Base-by-base conservation (phyloP, 1,284 basidiomycete genomes). In the Cutaneotrichosporon sp. region DNA sequence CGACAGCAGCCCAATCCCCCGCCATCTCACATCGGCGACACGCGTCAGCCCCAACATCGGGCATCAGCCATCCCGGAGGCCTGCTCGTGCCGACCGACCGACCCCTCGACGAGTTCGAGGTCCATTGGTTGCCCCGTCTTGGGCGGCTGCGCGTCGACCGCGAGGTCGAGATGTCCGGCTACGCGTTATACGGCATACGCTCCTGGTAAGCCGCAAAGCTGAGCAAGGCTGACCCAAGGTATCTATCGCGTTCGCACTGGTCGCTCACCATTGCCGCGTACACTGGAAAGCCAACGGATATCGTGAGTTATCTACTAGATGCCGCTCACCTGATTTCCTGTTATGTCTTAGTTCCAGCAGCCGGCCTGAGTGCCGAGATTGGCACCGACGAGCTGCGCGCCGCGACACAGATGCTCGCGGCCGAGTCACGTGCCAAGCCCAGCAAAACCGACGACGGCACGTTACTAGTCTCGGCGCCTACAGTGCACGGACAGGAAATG, bases 71-170 rank as follows among this genome's bases (percentile, higher is more conserved):
- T 13, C 21, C n/a, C 2, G 18, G 32, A 16, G 42, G 52, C 6
- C 62, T 78, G n/a, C 68, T 78, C 21, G 69, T 78, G 5, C 76
- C 76, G 16, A 78, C 76, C 11, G 76, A 78, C 65, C 60, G 76
- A 47, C 60, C 65, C 13, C 58, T 71, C 8, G 72, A 77, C 4
- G 77, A 78, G 61, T 63, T 79, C 4, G 76, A 79, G 56, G 67
- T 63, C 6, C 70, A 69, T 56, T 79, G 77, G 77, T 32, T 79
- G 7, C 65, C 67, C 14, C 65, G 65, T 10, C 63, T 78, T 18
- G 76, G 76, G 1, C 63, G 67, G 36, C 51, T 79, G 18, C 67
- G 68, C 36, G 71, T 79, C 10, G 72, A 73, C 14, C 62, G 69
- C 49, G 77, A 79, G 66, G 69, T 78, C 21, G 65, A 68, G 8